These are phyloP conservation scores for Phaeophleospora eucalypticola DNA, from an alignment of 2,329 filamentous ascomycete species.

Conservation along the genomic window DNA sequence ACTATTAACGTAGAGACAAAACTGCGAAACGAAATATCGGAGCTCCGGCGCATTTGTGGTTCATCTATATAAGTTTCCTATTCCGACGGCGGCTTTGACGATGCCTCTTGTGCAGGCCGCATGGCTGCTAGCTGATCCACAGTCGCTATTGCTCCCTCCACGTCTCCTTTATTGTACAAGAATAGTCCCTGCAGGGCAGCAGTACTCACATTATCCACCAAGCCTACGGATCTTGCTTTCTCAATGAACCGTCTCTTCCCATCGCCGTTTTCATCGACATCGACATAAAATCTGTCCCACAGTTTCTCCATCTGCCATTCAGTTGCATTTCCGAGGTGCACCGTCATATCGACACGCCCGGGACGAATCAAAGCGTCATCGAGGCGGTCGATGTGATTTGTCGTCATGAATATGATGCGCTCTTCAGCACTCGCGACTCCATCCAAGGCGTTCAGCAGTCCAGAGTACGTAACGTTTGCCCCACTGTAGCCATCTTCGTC, in stretches of 20 bases:
- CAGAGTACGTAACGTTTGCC: constrained; percentile 89
- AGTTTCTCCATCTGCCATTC: constrained; percentile 78
- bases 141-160: constrained; percentile 70
- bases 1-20: too few relatives aligned
- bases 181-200: constrained; percentile 93
- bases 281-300: constrained; percentile 93
- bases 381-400: constrained; percentile 86
- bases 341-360: constrained; percentile 88
- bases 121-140: constrained; percentile 29
- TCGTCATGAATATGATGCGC: constrained; percentile 87
- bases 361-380: constrained; percentile 87
- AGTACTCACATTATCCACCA: constrained; percentile 73
- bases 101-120: background rate
- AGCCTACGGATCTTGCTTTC: constrained; percentile 63
- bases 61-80: too few relatives aligned
- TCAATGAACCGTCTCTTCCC: constrained; percentile 66
- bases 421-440: constrained; percentile 94
- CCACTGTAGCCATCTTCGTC: constrained; percentile 81
- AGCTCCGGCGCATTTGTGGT: too few relatives aligned
- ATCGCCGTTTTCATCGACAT: constrained; percentile 62
- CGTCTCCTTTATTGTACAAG: constrained; percentile 88
- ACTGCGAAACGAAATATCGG: too few relatives aligned
- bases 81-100: background rate
- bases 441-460: constrained; percentile 67
- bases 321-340: constrained; percentile 83